Evolutionary conservation across 495 filamentous ascomycete genomes (phyloP).

Genomic region (Lasiosphaeria miniovina): DNA sequence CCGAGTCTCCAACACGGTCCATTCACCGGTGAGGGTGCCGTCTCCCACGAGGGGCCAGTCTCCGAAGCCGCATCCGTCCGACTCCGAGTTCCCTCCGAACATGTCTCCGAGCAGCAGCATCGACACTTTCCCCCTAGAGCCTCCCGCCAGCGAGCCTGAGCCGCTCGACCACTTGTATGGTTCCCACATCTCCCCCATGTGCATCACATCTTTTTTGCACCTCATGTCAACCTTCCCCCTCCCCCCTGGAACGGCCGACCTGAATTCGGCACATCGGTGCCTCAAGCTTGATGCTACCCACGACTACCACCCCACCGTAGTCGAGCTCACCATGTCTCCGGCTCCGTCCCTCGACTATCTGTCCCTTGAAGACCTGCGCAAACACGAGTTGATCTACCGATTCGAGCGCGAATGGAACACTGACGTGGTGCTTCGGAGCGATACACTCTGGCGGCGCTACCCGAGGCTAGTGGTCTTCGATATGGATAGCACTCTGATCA

Average conservation of each 20-base stretch:
- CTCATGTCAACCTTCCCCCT: slow-evolving; percentile 66
- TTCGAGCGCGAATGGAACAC: slow-evolving; percentile 88
- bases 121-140: slow-evolving; percentile 68
- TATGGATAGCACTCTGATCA: slow-evolving; percentile 96
- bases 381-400: slow-evolving; percentile 74
- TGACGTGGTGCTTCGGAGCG: slow-evolving; percentile 69
- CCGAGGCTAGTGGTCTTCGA: slow-evolving; percentile 89
- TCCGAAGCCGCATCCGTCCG: slow-evolving; percentile 27
- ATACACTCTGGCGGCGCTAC: slow-evolving; percentile 69
- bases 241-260: slow-evolving; percentile 52
- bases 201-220: slow-evolving; percentile 78
- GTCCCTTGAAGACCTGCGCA: slow-evolving; percentile 64
- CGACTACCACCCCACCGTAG: slow-evolving; percentile 56
- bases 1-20: slow-evolving; percentile 28
- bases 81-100: slow-evolving; percentile 47
- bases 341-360: slow-evolving; percentile 65
- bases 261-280: slow-evolving; percentile 67
- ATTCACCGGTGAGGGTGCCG: slow-evolving; percentile 25
- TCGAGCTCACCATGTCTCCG: slow-evolving; percentile 69
- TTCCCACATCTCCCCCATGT: slow-evolving; percentile 71
- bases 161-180: slow-evolving; percentile 75
- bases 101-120: slow-evolving; percentile 64
- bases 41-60: slow-evolving; percentile 24
- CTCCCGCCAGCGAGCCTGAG: slow-evolving; percentile 58
- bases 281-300: slow-evolving; percentile 53